Evolutionary conservation across 371 early-diverging fungal species (phyloP).

Genomic region (Circinella minor): DNA sequence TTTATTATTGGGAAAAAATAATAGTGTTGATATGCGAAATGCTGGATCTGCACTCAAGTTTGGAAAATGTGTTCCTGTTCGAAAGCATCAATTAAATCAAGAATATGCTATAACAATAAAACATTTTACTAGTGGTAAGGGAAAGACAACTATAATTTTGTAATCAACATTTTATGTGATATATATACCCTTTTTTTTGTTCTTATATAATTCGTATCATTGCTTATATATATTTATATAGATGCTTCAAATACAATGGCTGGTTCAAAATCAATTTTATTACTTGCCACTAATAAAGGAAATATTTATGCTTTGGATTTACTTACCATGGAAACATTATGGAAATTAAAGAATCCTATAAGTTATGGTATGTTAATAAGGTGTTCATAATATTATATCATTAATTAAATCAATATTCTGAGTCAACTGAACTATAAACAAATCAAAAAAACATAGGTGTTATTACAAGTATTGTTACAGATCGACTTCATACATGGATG

Average conservation of each 20-base stretch:
- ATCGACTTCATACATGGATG: constrained; percentile 69
- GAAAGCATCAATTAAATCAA: constrained; percentile 57
- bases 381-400: too few species aligned
- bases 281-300: constrained; percentile 81
- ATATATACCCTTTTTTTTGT: too few species aligned
- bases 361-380: constrained; percentile 49
- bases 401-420: too few species aligned
- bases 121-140: constrained; percentile 74
- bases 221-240: constrained; percentile 8
- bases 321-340: constrained; percentile 70
- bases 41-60: constrained; percentile 57
- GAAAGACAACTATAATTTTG: neutral
- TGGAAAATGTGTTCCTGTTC: constrained; percentile 63
- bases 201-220: too few species aligned
- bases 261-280: constrained; percentile 75
- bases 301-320: constrained; percentile 80
- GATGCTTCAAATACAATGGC: constrained; percentile 51
- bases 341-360: constrained; percentile 64
- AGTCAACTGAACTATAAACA: too few species aligned
- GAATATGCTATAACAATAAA: constrained; percentile 74
- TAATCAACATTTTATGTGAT: neutral
- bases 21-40: constrained; percentile 41
- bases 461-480: constrained; percentile 75
- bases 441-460: too few species aligned
- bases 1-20: too few species aligned